These are phyloP conservation scores for Colletotrichum sp. DNA, from an alignment of 2,329 filamentous ascomycete species.

Conservation along the genomic window DNA sequence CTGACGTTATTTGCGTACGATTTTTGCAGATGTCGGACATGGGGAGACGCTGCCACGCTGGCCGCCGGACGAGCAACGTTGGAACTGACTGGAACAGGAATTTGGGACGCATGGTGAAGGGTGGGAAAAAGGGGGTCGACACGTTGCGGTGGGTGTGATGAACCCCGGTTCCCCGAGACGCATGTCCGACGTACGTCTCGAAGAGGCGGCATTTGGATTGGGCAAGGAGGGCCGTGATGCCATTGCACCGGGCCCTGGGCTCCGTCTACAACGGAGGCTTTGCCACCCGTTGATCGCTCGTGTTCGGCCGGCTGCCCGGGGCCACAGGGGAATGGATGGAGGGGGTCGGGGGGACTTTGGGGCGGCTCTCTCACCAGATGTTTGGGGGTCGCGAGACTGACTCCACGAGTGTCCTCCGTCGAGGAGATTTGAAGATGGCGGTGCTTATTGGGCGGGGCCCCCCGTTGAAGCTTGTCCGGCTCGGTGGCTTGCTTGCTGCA, in stretches of 20 bases:
- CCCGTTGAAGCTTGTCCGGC: conserved; percentile 5
- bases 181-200: conserved; percentile 3
- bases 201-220: not conserved
- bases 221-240: not conserved
- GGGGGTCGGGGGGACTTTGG: not conserved
- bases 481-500: not conserved
- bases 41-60: not conserved
- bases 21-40: conserved; percentile 1
- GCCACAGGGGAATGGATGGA: not conserved
- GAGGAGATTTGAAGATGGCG: conserved; percentile 3
- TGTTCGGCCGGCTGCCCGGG: conserved; percentile 17
- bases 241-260: not conserved
- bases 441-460: conserved; percentile 6
- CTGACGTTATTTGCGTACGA: conserved; percentile 17
- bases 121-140: not conserved
- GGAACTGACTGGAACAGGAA: not conserved
- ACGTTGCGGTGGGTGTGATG: not conserved
- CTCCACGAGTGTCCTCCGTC: not conserved
- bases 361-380: not conserved
- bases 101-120: not conserved
- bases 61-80: not conserved
- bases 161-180: conserved; percentile 10
- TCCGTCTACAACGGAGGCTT: conserved; percentile 14
- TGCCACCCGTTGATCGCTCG: conserved; percentile 20
- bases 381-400: not conserved